Evolutionary conservation across 163 green algal species (phyloP).

Genomic region (Chlorella variabilis): DNA sequence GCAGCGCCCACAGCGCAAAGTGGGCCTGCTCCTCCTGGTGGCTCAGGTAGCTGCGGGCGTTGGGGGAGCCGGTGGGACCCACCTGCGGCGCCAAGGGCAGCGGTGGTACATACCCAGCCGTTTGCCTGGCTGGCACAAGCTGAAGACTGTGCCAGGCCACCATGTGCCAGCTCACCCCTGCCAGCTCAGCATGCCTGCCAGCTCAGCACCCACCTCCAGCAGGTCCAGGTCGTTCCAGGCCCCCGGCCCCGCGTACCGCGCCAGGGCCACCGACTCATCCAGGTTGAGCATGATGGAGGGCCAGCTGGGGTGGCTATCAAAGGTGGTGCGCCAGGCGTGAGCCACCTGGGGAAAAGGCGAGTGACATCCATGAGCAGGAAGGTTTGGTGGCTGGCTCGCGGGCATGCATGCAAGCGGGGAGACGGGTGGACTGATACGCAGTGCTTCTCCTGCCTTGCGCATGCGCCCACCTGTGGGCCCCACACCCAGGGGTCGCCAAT

Average conservation of each 20-base stretch:
- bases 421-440: too few relatives aligned
- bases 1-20: conserved; percentile 81
- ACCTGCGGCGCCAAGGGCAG: too few relatives aligned
- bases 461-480: conserved; percentile 68
- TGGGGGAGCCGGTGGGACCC: background rate
- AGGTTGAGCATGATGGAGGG: conserved; percentile 50
- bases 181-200: background rate
- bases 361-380: background rate
- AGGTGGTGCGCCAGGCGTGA: conserved; percentile 77
- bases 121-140: conserved; percentile 76
- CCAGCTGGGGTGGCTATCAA: conserved; percentile 68
- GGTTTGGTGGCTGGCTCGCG: too few relatives aligned
- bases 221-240: conserved; percentile 88
- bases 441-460: conserved; percentile 52
- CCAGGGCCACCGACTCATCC: conserved; percentile 60
- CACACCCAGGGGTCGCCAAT: conserved; percentile 69
- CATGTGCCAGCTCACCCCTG: conserved; percentile 58
- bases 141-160: conserved; percentile 60
- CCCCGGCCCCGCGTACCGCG: conserved; percentile 62
- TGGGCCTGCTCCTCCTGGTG: conserved; percentile 67
- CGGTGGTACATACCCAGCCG: too few relatives aligned
- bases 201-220: conserved; percentile 67
- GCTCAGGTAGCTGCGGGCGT: conserved; percentile 43
- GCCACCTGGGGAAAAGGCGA: conserved; percentile 57
- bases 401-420: background rate